Evolutionary conservation across 2,329 filamentous ascomycete species (phyloP).

Genomic region (Periconia sp.): DNA sequence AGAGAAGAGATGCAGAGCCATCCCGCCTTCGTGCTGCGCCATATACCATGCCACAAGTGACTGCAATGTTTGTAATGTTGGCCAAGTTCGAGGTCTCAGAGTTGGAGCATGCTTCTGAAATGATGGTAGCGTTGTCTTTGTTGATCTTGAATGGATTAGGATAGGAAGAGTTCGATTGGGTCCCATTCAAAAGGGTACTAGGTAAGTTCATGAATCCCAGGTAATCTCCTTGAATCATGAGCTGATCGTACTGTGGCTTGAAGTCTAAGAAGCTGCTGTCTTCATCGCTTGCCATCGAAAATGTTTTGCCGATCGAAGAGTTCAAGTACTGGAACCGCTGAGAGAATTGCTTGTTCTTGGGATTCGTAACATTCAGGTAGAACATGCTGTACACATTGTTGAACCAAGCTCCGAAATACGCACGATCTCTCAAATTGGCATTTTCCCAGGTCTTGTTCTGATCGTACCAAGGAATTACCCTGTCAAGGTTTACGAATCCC

Average conservation of each 20-base stretch:
- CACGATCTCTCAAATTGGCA: slow-evolving; percentile 47
- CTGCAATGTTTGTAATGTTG: slow-evolving; percentile 52
- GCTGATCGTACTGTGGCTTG: slow-evolving; percentile 8
- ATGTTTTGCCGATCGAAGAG: slow-evolving; percentile 23
- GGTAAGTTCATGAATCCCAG: slow-evolving; percentile 4
- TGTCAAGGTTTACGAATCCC: slow-evolving; percentile 50
- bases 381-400: slow-evolving; percentile 50
- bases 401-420: slow-evolving; percentile 53
- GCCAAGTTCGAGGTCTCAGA: slow-evolving; percentile 28
- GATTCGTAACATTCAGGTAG: slow-evolving; percentile 49
- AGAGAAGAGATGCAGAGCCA: slow-evolving; percentile 40
- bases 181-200: slow-evolving; percentile 1
- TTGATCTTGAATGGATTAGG: slow-evolving; percentile 16
- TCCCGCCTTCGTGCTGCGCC: slow-evolving; percentile 49
- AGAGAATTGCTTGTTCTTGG: slow-evolving; percentile 7
- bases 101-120: slow-evolving; percentile 25
- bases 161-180: slow-evolving; percentile 32
- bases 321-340: slow-evolving; percentile 46
- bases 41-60: slow-evolving; percentile 49
- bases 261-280: not conserved
- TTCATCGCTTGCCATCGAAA: slow-evolving; percentile 2
- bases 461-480: slow-evolving; percentile 22
- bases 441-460: slow-evolving; percentile 41
- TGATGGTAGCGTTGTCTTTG: slow-evolving; percentile 14
- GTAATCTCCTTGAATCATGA: slow-evolving; percentile 7